Conservation (phyloP, 495 filamentous ascomycete genomes). For the Cercophora samala region DNA sequence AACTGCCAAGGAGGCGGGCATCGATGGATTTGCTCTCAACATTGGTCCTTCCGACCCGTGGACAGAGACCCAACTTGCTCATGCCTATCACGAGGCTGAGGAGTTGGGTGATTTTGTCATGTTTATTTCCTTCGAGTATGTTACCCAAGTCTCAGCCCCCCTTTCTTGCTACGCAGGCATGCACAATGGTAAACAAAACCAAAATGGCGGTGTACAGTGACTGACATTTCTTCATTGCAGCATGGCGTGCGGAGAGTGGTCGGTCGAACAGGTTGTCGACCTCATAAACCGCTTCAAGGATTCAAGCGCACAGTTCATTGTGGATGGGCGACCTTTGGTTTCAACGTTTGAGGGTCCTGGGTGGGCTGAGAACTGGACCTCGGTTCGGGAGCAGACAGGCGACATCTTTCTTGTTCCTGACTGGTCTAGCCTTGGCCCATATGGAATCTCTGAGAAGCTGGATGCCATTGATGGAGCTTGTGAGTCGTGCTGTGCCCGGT, state of each 20-base stretch:
- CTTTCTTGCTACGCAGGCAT: too few species aligned
- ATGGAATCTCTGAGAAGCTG: conserved; percentile 44
- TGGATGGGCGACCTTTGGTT: conserved; percentile 58
- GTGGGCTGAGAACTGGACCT: conserved; percentile 56
- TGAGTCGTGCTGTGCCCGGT: conserved; percentile 21
- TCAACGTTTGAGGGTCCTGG: conserved; percentile 67
- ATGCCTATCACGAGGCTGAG: conserved; percentile 57
- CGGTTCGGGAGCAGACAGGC: conserved; percentile 51
- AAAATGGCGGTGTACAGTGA: not conserved
- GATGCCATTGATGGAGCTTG: conserved; percentile 58
- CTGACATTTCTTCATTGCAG: conserved; percentile 8
- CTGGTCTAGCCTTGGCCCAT: conserved; percentile 59
- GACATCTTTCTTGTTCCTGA: conserved; percentile 59
- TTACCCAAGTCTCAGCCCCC: too few species aligned
- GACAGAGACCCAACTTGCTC: conserved; percentile 47
- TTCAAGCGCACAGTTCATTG: conserved; percentile 51
- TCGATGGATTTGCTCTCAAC: conserved; percentile 73
- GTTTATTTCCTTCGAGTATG: conserved; percentile 65
- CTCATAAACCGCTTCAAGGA: conserved; percentile 57
- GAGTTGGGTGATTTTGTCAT: conserved; percentile 52
- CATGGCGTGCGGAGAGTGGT: conserved; percentile 54
- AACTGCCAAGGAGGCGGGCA: conserved; percentile 57
- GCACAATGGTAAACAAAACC: too few species aligned
- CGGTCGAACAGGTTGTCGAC: conserved; percentile 49
- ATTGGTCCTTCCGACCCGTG: conserved; percentile 54